These are phyloP conservation scores for Rubus parviflorus DNA, from an alignment of 306 rosid genomes.

Conservation along the genomic window DNA sequence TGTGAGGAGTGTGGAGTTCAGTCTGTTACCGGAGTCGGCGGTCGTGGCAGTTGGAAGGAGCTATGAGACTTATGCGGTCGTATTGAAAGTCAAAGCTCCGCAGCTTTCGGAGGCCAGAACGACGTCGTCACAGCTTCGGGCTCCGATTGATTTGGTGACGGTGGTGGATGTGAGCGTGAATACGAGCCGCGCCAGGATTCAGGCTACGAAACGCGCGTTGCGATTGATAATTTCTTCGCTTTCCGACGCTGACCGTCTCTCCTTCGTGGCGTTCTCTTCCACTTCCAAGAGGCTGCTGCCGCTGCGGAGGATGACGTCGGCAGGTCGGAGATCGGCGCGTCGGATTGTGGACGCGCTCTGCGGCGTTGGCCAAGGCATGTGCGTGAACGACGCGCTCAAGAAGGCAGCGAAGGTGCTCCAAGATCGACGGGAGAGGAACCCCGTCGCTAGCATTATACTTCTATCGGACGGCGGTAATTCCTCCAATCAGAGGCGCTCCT, in stretches of 20 bases:
- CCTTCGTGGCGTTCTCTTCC: constrained; percentile 79
- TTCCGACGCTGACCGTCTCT: constrained; percentile 67
- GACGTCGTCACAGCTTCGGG: constrained; percentile 30
- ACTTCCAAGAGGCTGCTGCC: constrained; percentile 78
- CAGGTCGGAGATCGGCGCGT: constrained; percentile 69
- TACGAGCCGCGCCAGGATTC: constrained; percentile 50
- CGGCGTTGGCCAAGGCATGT: constrained; percentile 49
- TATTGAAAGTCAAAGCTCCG: constrained; percentile 66
- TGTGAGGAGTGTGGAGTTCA: constrained; percentile 41
- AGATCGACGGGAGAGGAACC: constrained; percentile 83
- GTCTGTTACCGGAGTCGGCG: constrained; percentile 69
- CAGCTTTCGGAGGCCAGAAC: constrained; percentile 10
- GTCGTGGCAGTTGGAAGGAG: constrained; percentile 62
- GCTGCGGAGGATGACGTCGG: constrained; percentile 58
- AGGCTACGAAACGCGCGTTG: constrained; percentile 68
- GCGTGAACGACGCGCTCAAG: constrained; percentile 71
- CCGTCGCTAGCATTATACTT: constrained; percentile 60
- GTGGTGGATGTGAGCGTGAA: constrained; percentile 69
- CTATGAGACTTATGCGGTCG: constrained; percentile 67
- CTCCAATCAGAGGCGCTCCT: constrained; percentile 18
- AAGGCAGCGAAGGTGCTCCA: constrained; percentile 86
- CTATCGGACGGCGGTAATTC: constrained; percentile 37
- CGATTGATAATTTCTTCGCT: constrained; percentile 62
- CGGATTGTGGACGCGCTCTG: constrained; percentile 45
- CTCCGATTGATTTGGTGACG: constrained; percentile 74